phyloP scores from a whole-genome alignment of 805 yeast genomes.

The Candida nitratophila region DNA sequence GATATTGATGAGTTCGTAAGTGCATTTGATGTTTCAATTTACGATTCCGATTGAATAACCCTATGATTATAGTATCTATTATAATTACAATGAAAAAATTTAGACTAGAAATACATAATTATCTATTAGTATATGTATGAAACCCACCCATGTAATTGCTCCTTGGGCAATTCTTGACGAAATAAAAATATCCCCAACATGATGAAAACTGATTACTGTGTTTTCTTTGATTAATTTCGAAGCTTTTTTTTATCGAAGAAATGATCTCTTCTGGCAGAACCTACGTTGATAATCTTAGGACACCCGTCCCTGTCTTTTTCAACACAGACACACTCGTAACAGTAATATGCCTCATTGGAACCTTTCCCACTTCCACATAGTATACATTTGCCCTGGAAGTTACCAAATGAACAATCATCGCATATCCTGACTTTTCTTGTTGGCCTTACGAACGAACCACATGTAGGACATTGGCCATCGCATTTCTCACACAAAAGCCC shows the following conservation, averaged over 20 bases:
- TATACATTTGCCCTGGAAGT: constrained; percentile 58
- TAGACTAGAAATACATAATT: no score
- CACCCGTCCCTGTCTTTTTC: constrained; percentile 91
- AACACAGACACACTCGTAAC: constrained; percentile 72
- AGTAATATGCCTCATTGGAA: constrained; percentile 68
- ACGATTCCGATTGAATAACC: no score
- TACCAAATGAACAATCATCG: constrained; percentile 79
- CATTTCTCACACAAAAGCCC: constrained; percentile 79
- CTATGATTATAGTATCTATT: no score
- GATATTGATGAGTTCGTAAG: constrained; percentile 9
- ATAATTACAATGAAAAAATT: no score
- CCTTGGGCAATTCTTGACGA: no score
- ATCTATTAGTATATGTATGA: no score
- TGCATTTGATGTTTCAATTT: constrained; percentile 12
- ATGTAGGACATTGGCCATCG: constrained; percentile 86
- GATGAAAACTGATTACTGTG: no score
- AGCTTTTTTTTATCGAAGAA: constrained; percentile 44
- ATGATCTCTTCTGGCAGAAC: constrained; percentile 64
- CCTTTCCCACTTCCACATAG: constrained; percentile 60
- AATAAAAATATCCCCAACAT: no score
- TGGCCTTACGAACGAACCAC: constrained; percentile 81
- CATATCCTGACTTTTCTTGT: constrained; percentile 63
- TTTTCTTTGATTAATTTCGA: background rate
- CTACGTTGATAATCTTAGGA: constrained; percentile 76
- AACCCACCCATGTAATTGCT: no score